phyloP scores from a whole-genome alignment of 2,329 filamentous ascomycete species.

The Aspergillus pseudonomiae region DNA sequence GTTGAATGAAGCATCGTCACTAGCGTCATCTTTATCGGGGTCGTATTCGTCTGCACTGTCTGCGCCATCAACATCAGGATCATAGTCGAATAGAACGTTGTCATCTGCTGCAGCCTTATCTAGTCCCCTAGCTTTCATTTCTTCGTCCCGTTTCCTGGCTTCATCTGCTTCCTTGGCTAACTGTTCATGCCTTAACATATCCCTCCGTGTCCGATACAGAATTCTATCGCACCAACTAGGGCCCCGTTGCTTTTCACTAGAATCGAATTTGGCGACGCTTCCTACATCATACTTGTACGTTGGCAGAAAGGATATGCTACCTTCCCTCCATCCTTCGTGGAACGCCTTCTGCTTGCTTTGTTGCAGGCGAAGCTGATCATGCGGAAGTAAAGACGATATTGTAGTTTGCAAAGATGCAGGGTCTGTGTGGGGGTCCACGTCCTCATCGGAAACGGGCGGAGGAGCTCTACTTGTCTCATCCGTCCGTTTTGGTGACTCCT shows the following conservation, averaged over 20 bases:
- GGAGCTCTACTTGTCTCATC: constrained; percentile 10
- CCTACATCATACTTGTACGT: constrained; percentile 98
- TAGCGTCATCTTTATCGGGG: constrained; percentile 56
- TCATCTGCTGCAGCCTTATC: constrained; percentile 76
- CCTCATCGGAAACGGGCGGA: constrained; percentile 56
- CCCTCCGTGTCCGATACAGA: constrained; percentile 75
- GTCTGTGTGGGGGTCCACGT: constrained; percentile 72
- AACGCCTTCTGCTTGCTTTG: constrained; percentile 79
- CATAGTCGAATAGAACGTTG: constrained; percentile 84
- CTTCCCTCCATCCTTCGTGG: constrained; percentile 90
- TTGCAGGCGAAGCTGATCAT: constrained; percentile 80
- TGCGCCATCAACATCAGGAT: constrained; percentile 76
- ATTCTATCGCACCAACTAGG: constrained; percentile 98
- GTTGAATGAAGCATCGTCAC: constrained; percentile 38
- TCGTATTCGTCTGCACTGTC: constrained; percentile 60
- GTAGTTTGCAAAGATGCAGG: constrained; percentile 88
- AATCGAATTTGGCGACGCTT: constrained; percentile 89
- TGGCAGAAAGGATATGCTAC: constrained; percentile 82
- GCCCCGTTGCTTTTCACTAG: constrained; percentile 88
- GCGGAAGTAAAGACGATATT: constrained; percentile 79
- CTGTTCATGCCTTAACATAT: constrained; percentile 68
- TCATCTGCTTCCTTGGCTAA: constrained; percentile 66
- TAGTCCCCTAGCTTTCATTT: constrained; percentile 80
- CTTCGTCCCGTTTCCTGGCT: constrained; percentile 73
- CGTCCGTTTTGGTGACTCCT: constrained; percentile 5